Evolutionary conservation across 2,329 filamentous ascomycete species (phyloP).

Genomic region (Cordyceps tenuipes): DNA sequence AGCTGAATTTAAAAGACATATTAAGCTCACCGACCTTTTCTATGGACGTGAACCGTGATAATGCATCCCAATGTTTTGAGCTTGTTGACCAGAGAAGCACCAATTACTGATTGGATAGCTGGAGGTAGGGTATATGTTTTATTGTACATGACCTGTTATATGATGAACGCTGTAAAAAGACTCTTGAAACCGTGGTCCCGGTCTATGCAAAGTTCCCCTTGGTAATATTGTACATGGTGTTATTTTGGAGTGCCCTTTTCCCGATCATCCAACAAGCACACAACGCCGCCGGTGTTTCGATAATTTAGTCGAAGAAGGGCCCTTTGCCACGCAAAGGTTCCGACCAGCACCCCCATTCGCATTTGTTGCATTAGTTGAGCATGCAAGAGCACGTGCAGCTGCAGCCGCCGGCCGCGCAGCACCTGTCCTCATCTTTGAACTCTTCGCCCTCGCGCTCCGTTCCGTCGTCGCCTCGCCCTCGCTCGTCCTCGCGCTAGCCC

Average conservation of each 20-base stretch:
- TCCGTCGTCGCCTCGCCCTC: background rate
- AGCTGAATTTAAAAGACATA: background rate
- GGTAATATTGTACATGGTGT: constrained; percentile 2
- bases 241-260: background rate
- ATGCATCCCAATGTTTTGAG: background rate
- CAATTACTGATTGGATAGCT: background rate
- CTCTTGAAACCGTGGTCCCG: background rate
- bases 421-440: too few species aligned
- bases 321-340: background rate
- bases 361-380: too few species aligned
- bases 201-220: background rate
- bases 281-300: background rate
- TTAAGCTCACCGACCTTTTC: background rate
- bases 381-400: too few species aligned
- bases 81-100: too few species aligned
- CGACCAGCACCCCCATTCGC: background rate
- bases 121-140: background rate
- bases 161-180: constrained; percentile 1
- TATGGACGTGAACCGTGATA: background rate
- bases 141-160: constrained; percentile 3
- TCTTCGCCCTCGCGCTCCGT: background rate
- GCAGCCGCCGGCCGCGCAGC: too few species aligned
- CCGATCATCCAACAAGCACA: background rate
- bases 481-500: too few species aligned
- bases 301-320: background rate